Evolutionary conservation across 2,329 filamentous ascomycete genomes (phyloP).

Genomic region (Alternaria panax): DNA sequence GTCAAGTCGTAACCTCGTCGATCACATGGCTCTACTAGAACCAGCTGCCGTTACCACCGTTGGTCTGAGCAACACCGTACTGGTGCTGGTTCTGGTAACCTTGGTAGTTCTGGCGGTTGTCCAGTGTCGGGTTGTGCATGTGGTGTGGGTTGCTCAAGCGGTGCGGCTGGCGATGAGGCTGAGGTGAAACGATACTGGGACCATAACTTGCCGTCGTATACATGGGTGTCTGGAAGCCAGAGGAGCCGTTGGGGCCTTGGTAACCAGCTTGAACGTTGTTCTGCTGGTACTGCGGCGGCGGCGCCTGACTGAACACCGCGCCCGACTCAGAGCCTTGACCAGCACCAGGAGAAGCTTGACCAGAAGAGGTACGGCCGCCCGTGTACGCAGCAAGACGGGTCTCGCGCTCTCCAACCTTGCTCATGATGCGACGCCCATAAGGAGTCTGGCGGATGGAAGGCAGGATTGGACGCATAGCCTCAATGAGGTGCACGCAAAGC

Average conservation of each 20-base stretch:
- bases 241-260: conserved; percentile 21
- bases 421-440: conserved; percentile 90
- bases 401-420: conserved; percentile 76
- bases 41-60: conserved; percentile 13
- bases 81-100: conserved; percentile 50
- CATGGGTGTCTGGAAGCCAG: conserved; percentile 41
- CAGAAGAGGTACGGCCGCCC: conserved; percentile 31
- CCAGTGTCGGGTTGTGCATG: conserved; percentile 47
- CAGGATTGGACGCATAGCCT: conserved; percentile 84
- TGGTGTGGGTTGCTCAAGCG: conserved; percentile 50
- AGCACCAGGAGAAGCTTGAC: conserved; percentile 39
- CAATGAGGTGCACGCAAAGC: conserved; percentile 68
- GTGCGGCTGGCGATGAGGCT: conserved; percentile 45
- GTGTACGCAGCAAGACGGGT: conserved; percentile 43
- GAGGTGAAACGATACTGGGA: conserved; percentile 46
- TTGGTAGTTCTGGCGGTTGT: conserved; percentile 48
- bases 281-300: conserved; percentile 9
- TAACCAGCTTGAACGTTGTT: conserved; percentile 22
- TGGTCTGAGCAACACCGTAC: conserved; percentile 39
- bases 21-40: conserved; percentile 16
- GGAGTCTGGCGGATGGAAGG: conserved; percentile 87
- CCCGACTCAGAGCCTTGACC: conserved; percentile 34
- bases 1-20: conserved; percentile 60
- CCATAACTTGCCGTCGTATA: conserved; percentile 46
- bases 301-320: conserved; percentile 30